These are phyloP conservation scores for Trichoderma atrobrunneum DNA, from an alignment of 2,329 filamentous ascomycete genomes.

Conservation along the genomic window DNA sequence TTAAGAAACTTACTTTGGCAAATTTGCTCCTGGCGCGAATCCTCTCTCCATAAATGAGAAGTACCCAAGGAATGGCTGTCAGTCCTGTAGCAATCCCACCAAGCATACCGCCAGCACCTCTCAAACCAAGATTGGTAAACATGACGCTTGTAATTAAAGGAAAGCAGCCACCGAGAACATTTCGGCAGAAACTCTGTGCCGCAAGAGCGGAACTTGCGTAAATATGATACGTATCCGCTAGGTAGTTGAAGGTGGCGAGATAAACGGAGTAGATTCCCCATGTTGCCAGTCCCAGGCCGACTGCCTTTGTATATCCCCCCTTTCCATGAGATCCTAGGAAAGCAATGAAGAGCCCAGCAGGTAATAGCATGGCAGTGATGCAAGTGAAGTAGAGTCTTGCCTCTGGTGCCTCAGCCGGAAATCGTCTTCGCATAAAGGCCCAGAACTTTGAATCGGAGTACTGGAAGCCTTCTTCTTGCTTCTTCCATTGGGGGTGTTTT, in stretches of 20 bases:
- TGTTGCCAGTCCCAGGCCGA: constrained; percentile 71
- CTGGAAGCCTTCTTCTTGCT: constrained; percentile 23
- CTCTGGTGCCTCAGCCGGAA: constrained; percentile 63
- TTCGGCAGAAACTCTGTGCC: constrained; percentile 82
- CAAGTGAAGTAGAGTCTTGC: constrained; percentile 81
- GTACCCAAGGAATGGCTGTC: constrained; percentile 81
- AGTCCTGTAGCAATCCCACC: constrained; percentile 68
- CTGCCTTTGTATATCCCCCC: constrained; percentile 31
- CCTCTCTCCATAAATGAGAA: constrained; percentile 72
- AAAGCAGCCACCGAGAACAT: constrained; percentile 77
- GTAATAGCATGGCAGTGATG: constrained; percentile 70
- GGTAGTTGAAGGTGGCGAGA: constrained; percentile 86
- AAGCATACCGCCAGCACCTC: constrained; percentile 69
- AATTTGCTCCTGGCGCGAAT: constrained; percentile 77
- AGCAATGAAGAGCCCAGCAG: constrained; percentile 66
- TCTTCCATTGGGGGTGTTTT: constrained; percentile 39
- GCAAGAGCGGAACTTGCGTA: constrained; percentile 85
- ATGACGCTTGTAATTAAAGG: constrained; percentile 72
- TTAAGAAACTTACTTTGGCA: constrained; percentile 53
- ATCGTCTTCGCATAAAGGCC: constrained; percentile 43
- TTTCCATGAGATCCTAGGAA: constrained; percentile 31
- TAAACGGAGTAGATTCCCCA: constrained; percentile 87
- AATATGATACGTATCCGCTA: constrained; percentile 81
- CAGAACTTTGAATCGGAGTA: constrained; percentile 39
- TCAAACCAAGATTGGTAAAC: constrained; percentile 69